Percentiles rank a stretch among this genome's conserved stretches.
phyloP scores from a whole-genome alignment of 192 early-diverging fungal species.

The Rhizoclosmatium globosum region DNA sequence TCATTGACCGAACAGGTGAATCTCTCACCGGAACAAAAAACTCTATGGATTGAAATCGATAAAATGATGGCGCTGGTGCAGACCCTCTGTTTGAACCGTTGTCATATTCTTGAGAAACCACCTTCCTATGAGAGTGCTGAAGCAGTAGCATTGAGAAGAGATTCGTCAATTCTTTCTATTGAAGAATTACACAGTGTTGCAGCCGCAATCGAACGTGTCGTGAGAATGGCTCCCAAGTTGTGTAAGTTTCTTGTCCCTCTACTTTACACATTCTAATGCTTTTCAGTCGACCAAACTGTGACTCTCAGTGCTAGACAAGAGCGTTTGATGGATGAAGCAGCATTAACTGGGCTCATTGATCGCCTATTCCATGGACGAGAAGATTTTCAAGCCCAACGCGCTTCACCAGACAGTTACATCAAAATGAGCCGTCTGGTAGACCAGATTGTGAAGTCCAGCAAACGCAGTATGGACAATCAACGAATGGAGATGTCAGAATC shows the following conservation, averaged over 20 bases:
- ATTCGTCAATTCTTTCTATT: background rate
- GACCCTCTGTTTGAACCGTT: conserved; percentile 35
- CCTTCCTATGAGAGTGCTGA: conserved; percentile 7
- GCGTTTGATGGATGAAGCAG: conserved; percentile 48
- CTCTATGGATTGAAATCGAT: conserved; percentile 49
- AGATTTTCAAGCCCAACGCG: conserved; percentile 41
- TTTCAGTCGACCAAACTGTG: conserved; percentile 42
- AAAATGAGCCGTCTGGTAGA: conserved; percentile 42
- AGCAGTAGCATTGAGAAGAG: background rate
- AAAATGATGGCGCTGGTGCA: conserved; percentile 49
- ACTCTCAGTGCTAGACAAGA: conserved; percentile 44
- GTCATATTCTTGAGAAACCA: conserved; percentile 30
- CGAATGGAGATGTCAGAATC: conserved; percentile 36
- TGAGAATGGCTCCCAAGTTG: conserved; percentile 44
- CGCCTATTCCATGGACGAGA: conserved; percentile 44
- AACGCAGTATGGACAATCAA: conserved; percentile 48
- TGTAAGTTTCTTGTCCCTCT: conserved; percentile 39
- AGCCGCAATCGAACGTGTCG: conserved; percentile 48
- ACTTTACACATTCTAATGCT: too few species aligned
- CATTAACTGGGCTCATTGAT: conserved; percentile 43
- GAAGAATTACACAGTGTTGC: conserved; percentile 33
- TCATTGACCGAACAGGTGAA: background rate
- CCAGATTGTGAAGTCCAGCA: conserved; percentile 43
- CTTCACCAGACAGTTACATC: conserved; percentile 1
- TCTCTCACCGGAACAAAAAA: conserved; percentile 28